phyloP scores from a whole-genome alignment of 169 alveolate genomes.

The Plasmodium malariae region DNA sequence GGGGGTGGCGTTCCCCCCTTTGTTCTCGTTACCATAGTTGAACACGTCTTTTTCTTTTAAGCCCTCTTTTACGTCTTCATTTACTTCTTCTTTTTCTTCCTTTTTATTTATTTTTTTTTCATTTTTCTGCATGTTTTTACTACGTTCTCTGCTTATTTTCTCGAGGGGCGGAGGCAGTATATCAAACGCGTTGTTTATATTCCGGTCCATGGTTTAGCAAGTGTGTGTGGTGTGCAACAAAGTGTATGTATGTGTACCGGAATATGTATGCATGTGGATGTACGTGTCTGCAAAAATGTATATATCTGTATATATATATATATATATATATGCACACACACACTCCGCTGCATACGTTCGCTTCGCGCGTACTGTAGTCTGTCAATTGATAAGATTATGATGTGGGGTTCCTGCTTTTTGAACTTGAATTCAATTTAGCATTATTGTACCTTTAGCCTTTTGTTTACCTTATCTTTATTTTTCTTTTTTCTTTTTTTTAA shows the following conservation, averaged over 20 bases:
- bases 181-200: conserved; percentile 7
- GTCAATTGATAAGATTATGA: too few species aligned
- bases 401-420: too few species aligned
- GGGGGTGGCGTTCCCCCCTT: neutral
- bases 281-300: neutral
- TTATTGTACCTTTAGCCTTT: too few species aligned
- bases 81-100: neutral
- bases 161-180: conserved; percentile 61
- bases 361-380: too few species aligned
- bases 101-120: neutral
- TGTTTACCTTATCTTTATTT: too few species aligned
- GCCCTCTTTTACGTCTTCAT: neutral
- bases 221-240: neutral
- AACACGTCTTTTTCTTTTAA: too few species aligned
- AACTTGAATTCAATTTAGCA: too few species aligned
- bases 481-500: too few species aligned
- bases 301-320: neutral
- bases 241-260: too few species aligned
- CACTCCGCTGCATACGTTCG: too few species aligned
- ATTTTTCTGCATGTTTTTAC: neutral
- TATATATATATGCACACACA: neutral
- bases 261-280: too few species aligned
- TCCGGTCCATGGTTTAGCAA: conserved; percentile 19
- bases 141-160: conserved; percentile 9
- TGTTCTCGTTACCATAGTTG: neutral